phyloP scores from a whole-genome alignment of 331 rosid species.

The Saraca asoca region DNA sequence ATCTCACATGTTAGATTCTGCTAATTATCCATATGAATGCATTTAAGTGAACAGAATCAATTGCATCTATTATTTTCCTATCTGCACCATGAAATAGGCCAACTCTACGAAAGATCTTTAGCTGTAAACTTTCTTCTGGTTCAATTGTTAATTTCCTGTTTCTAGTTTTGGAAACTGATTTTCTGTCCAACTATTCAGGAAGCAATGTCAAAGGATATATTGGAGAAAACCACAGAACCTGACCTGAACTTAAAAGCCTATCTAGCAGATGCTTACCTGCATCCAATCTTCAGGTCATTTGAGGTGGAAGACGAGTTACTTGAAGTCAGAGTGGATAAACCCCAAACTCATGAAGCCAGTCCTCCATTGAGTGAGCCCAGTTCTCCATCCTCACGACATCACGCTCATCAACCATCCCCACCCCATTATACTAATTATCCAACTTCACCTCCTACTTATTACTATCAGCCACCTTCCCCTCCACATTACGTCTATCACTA shows the following conservation, averaged over 20 bases:
- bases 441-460: conserved; percentile 47
- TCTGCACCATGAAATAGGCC: too few relatives aligned
- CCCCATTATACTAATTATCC: conserved; percentile 39
- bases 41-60: too few relatives aligned
- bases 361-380: conserved; percentile 52
- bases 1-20: too few relatives aligned
- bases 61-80: too few relatives aligned
- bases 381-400: conserved; percentile 55
- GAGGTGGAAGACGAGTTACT: conserved; percentile 64
- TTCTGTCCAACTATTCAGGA: conserved; percentile 53
- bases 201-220: conserved; percentile 78
- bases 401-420: conserved; percentile 37
- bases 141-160: conserved; percentile 6
- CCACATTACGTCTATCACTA: conserved; percentile 57
- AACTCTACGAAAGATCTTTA: not conserved
- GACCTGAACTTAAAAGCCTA: conserved; percentile 67
- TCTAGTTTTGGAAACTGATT: conserved; percentile 17
- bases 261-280: conserved; percentile 88
- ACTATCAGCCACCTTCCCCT: conserved; percentile 45
- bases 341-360: conserved; percentile 44
- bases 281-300: conserved; percentile 85
- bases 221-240: conserved; percentile 72
- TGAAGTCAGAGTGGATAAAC: conserved; percentile 76
- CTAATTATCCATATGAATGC: too few relatives aligned
- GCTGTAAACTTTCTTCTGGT: not conserved